Evolutionary conservation across 2,329 filamentous ascomycete genomes (phyloP), one percentile per base, ranked within the genome.

Genomic region (Colletotrichum plurivorum): DNA sequence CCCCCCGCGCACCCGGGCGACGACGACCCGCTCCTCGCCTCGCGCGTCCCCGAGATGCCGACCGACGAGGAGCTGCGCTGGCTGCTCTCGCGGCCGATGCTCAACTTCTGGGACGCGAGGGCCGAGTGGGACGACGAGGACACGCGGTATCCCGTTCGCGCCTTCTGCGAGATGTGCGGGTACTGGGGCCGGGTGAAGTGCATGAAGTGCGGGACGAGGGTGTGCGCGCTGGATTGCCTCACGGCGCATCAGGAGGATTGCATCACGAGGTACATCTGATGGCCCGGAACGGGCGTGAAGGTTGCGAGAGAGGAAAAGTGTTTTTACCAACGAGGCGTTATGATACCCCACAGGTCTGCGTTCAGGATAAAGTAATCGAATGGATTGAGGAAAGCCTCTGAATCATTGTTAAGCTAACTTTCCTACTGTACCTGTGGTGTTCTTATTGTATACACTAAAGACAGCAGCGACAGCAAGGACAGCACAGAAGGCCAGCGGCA

Each of bases 111-210:
- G 55, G 91, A 93, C 73, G 90, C 90, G 46, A 80, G 84, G 61
- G 88, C 84, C 2, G 76, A 73, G 31, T 86, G 82, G 82, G 75
- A 74, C n/a, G 77, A 78, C 9, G 80, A 81, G 45, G 82, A 79
- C 53, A 73, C 73, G 15, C 78, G 75, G 74, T 89, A 89, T 71
- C 90, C 92, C 2, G 82, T 83, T 54, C 84, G 92, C 68, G 82
- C 83, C 43, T 95, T 95, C 78, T 95, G 93, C 79, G 91, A 92
- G 76, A 89, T 94, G 39, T 95, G 93, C 76, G 93, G 93, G 15
- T 95, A 94, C 79, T 95, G 93, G 93, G 93, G 93, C 2, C 84
- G 90, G 48, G 90, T 94, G 53, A 88, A 87, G 78, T 95, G 93
- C 81, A 87, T 91, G 78, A 93, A 92, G 82, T 95, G 93, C 80